phyloP scores from a whole-genome alignment of 169 alveolate species.

The Plasmodium knowlesi region DNA sequence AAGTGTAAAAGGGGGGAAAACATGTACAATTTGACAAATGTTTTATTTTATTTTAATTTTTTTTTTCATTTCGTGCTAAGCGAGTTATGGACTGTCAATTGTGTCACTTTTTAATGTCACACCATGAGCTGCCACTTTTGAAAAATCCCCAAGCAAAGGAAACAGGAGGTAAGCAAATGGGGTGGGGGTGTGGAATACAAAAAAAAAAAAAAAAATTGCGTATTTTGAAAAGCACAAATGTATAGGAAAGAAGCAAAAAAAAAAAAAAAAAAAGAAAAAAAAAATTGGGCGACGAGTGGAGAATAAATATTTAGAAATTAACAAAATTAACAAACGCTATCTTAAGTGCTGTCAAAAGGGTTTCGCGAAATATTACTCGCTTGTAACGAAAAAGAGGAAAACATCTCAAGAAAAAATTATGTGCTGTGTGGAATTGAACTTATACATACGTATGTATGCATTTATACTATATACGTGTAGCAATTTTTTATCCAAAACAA shows the following conservation, averaged over 20 bases:
- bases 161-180: not conserved
- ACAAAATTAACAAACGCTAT: not conserved
- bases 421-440: not conserved
- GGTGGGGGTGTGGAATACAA: not conserved
- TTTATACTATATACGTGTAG: not conserved
- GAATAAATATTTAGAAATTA: not conserved
- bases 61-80: not conserved
- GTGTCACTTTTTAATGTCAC: not conserved
- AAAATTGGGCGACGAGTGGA: not conserved
- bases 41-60: too few species aligned
- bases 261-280: conserved; percentile 1
- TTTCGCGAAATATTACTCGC: not conserved
- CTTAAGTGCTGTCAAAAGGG: not conserved
- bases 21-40: not conserved
- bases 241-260: not conserved
- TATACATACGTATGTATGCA: not conserved
- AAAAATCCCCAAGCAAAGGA: not conserved
- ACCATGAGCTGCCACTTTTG: not conserved
- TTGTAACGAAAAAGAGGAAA: not conserved
- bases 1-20: not conserved
- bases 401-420: not conserved
- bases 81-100: not conserved
- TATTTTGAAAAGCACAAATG: not conserved
- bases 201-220: not conserved
- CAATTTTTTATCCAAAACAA: not conserved